phyloP scores from a whole-genome alignment of 768 basidiomycete species.

The Lentinula detonsa region DNA sequence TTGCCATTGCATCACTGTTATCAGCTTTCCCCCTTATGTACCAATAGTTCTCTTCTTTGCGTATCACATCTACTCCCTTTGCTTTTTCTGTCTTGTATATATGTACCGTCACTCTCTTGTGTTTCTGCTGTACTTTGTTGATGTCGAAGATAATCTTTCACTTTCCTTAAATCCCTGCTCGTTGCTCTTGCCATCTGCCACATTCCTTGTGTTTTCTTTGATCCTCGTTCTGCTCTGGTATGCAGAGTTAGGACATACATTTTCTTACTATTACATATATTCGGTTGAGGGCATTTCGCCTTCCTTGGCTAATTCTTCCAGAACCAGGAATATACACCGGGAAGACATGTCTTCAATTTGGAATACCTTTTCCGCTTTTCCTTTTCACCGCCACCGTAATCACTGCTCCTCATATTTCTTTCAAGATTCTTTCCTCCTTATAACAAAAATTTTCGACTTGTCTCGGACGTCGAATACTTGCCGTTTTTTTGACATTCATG shows the following conservation, averaged over 20 bases:
- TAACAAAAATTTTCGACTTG: not conserved
- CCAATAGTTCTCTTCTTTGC: not conserved
- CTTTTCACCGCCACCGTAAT: too few species aligned
- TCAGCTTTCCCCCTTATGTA: not conserved
- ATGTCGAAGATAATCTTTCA: not conserved
- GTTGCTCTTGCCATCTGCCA: not conserved
- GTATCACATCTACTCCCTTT: not conserved
- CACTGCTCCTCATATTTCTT: not conserved
- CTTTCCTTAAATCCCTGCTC: not conserved
- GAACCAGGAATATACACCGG: not conserved
- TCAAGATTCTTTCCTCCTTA: not conserved
- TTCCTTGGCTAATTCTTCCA: not conserved
- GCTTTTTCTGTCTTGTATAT: not conserved
- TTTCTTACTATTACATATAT: not conserved
- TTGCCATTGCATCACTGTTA: not conserved
- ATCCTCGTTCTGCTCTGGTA: not conserved
- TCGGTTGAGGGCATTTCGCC: not conserved
- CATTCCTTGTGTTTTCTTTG: not conserved
- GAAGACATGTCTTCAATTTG: not conserved
- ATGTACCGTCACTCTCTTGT: not conserved
- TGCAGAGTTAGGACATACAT: not conserved
- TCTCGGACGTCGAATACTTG: not conserved
- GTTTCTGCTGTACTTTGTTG: not conserved
- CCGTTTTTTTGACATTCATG: not conserved
- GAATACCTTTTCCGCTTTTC: not conserved